phyloP scores from a whole-genome alignment of 192 early-diverging fungal species.

The Jimgerdemannia flammicorona region DNA sequence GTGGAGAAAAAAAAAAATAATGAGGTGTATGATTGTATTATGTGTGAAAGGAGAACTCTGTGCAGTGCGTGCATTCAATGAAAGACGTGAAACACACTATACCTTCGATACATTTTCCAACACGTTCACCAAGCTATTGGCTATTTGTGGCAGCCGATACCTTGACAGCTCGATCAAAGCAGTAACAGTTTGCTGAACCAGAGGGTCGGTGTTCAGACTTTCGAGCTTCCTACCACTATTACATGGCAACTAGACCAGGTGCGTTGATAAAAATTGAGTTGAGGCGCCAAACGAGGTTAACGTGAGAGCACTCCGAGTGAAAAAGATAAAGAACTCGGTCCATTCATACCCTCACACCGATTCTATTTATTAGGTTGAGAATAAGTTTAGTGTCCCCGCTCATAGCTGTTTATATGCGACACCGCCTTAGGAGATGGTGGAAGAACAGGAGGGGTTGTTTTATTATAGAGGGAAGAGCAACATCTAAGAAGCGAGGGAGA shows the following conservation, averaged over 20 bases:
- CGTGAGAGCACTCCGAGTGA: background rate
- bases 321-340: background rate
- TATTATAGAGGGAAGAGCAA: background rate
- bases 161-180: slow-evolving; percentile 75
- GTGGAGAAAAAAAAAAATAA: slow-evolving; percentile 1
- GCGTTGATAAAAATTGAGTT: background rate
- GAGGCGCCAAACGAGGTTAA: background rate
- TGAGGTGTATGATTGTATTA: background rate
- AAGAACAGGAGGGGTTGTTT: background rate
- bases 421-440: background rate
- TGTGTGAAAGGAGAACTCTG: no score
- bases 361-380: slow-evolving; percentile 34
- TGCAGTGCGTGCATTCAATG: background rate
- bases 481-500: background rate
- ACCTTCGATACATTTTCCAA: slow-evolving; percentile 75
- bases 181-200: slow-evolving; percentile 74
- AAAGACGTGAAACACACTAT: slow-evolving; percentile 3
- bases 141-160: slow-evolving; percentile 66
- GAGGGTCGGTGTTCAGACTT: slow-evolving; percentile 66
- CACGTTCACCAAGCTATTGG: slow-evolving; percentile 60
- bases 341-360: slow-evolving; percentile 28
- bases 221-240: slow-evolving; percentile 64
- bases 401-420: slow-evolving; percentile 18
- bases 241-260: slow-evolving; percentile 59
- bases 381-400: slow-evolving; percentile 38